Evolutionary conservation across 1,284 basidiomycete genomes (phyloP).

Genomic region (Singerocomus rubriflavus): DNA sequence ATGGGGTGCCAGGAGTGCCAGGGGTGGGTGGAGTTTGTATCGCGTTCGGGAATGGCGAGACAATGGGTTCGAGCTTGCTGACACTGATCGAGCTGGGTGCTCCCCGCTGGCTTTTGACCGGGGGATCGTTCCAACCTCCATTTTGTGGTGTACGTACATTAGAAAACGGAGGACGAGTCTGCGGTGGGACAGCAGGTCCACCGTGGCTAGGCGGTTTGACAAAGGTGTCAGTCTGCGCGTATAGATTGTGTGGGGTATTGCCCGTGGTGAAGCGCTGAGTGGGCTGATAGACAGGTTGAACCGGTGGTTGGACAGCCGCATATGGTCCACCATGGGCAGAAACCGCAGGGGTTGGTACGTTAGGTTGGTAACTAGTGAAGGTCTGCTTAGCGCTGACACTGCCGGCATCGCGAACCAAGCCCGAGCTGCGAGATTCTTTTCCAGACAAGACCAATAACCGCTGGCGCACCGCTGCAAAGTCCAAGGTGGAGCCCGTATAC

Average conservation of each 20-base stretch:
- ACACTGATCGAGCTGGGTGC: conserved; percentile 48
- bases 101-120: conserved; percentile 49
- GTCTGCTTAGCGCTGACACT: conserved; percentile 12
- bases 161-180: conserved; percentile 22
- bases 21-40: conserved; percentile 45
- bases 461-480: conserved; percentile 63
- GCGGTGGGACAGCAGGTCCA: conserved; percentile 22
- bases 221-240: conserved; percentile 18
- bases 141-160: conserved; percentile 53
- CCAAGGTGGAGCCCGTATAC: conserved; percentile 65
- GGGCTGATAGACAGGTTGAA: conserved; percentile 3
- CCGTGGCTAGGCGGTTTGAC: conserved; percentile 16
- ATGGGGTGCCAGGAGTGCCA: conserved; percentile 36
- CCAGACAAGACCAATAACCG: conserved; percentile 54
- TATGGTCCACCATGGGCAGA: conserved; percentile 15
- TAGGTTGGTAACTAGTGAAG: conserved; percentile 2
- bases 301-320: conserved; percentile 7
- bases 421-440: conserved; percentile 18
- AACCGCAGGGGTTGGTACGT: conserved; percentile 16
- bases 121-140: conserved; percentile 92
- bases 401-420: conserved; percentile 21
- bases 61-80: conserved; percentile 70
- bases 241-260: conserved; percentile 35
- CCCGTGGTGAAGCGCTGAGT: conserved; percentile 25
- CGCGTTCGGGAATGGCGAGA: conserved; percentile 87